These are phyloP conservation scores for Lachnellula hyalina DNA, from an alignment of 2,329 filamentous ascomycete species.

Conservation along the genomic window DNA sequence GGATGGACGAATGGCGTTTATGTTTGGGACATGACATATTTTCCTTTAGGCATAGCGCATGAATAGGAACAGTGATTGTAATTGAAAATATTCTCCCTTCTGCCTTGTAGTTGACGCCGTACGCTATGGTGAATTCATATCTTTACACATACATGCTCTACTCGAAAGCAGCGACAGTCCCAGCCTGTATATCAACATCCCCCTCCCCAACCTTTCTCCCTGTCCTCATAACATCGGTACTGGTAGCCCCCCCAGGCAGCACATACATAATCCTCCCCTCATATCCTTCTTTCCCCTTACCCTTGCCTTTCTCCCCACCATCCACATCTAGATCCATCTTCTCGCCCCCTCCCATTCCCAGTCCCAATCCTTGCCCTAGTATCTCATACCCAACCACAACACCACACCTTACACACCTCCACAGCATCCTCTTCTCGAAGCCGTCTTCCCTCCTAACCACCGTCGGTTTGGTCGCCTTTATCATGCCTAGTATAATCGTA, in stretches of 20 bases:
- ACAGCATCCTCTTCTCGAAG: conserved; percentile 59
- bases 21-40: conserved; percentile 6
- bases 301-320: neutral
- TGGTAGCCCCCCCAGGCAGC: conserved; percentile 53
- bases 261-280: conserved; percentile 50
- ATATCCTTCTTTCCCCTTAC: conserved; percentile 25
- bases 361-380: conserved; percentile 22
- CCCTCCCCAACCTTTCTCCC: conserved; percentile 31
- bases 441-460: conserved; percentile 54
- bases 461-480: conserved; percentile 41
- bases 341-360: too few relatives aligned
- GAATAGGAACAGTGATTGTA: conserved; percentile 6
- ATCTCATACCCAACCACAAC: conserved; percentile 59
- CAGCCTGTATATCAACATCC: conserved; percentile 26
- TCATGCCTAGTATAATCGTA: conserved; percentile 46
- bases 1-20: conserved; percentile 9
- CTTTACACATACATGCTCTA: conserved; percentile 15
- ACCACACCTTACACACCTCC: conserved; percentile 56
- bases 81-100: neutral
- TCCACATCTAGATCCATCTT: too few relatives aligned
- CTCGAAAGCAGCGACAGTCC: conserved; percentile 31
- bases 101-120: conserved; percentile 1
- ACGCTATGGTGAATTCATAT: neutral
- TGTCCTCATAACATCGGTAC: conserved; percentile 49
- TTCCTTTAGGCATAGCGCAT: conserved; percentile 3